phyloP scores from a whole-genome alignment of 495 filamentous ascomycete genomes.

The Trichoderma asperelloides region DNA sequence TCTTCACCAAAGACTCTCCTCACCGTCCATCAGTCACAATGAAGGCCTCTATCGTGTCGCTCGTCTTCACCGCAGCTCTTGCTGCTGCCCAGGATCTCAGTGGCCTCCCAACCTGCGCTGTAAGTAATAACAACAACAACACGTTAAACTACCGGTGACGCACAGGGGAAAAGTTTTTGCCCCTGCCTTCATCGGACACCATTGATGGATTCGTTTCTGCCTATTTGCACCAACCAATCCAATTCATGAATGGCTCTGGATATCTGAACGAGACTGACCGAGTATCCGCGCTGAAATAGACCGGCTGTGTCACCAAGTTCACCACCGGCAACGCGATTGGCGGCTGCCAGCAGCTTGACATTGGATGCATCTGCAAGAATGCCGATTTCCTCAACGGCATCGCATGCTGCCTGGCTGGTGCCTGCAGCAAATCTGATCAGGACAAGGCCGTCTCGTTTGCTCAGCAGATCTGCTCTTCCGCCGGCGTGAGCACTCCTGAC shows the following conservation, averaged over 20 bases:
- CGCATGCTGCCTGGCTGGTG: conserved; percentile 49
- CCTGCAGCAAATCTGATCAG: conserved; percentile 46
- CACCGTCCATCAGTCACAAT: background rate
- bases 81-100: conserved; percentile 9
- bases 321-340: conserved; percentile 28
- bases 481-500: conserved; percentile 8
- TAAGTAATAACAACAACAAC: conserved; percentile 1
- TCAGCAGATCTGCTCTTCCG: conserved; percentile 12
- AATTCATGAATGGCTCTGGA: background rate
- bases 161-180: background rate
- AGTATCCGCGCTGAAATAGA: background rate
- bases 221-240: background rate
- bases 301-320: conserved; percentile 37
- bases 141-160: too few species aligned
- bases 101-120: conserved; percentile 8
- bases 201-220: background rate
- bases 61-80: conserved; percentile 6
- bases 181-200: too few species aligned
- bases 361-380: conserved; percentile 55
- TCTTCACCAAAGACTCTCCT: background rate
- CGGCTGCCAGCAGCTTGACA: conserved; percentile 41
- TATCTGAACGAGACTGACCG: background rate
- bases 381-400: conserved; percentile 46
- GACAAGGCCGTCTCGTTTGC: conserved; percentile 21
- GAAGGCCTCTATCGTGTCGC: conserved; percentile 1